Base-by-base conservation (phyloP, 2,329 filamentous ascomycete species). In the Trichoderma sp. region DNA sequence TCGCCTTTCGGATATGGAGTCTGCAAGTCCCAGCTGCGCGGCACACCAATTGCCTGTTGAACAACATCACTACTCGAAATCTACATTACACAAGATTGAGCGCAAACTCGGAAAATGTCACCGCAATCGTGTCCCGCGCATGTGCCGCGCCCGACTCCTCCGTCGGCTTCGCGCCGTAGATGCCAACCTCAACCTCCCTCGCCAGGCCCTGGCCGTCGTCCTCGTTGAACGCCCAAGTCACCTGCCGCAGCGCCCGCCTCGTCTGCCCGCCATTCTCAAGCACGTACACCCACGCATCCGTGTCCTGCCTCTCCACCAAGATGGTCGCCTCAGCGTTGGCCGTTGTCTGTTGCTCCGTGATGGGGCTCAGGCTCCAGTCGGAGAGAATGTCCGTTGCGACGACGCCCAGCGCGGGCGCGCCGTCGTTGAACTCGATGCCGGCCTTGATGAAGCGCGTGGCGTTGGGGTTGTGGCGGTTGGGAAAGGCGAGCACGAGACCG, bases 111-210 rank as follows among this genome's bases (percentile, higher is more conserved):
- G 63, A 61, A 67, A 71, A 70, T 14, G 66, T 58, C 54, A 71
- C 70, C 8, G 63, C 52, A 59, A 71, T 70, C 34, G 59, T 66
- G 21, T 70, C 59, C 39, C 63, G 65, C 59, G 60, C 46, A 24
- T 69, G 59, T 18, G 54, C 61, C 26, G 59, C 61, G 28, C 64
- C 61, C 32, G 55, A 43, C 30, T 71, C 70, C 55, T 70, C 66
- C 66, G 70, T 71, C 66, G 70, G 70, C 70, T 71, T 71, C 14
- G 70, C 70, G n/a, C 70, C 70, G 8, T 71, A 71, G 5, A 71
- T 69, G 10, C 70, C 70, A 28, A 71, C 69, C 26, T 59, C 43
- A 37, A 71, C 54, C 49, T 66, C 66, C 60, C 4, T 54, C 10
- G 68, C 70, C 30, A 68, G 13, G 5, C 69, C 70, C 68, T 71